Evolutionary conservation across 768 basidiomycete species (phyloP), one percentile per base, ranked within the genome.

Genomic region (Collybiopsis confluens): DNA sequence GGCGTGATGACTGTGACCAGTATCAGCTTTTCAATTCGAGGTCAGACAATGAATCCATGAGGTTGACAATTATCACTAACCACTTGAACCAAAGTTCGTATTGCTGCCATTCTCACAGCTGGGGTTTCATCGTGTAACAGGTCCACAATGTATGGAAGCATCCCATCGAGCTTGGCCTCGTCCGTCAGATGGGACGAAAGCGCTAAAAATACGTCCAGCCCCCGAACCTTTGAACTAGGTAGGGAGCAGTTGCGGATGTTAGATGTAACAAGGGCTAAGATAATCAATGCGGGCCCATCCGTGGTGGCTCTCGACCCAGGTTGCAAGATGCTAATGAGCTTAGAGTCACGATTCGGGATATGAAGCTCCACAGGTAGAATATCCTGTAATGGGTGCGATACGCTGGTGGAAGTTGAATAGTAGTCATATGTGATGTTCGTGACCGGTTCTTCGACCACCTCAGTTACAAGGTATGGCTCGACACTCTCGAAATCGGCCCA

Each of bases 131-230:
- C 95, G 56, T 88, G 85, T 18, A 97, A 68, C 4, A 98, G 74
- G 36, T 94, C 91, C 1, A 98, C 86, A 24, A 95, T 80, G 59
- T 94, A 98, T 0, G 97, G 97, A 2, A 96, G 77, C 73, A 97
- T 83, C 1, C 95, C 82, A 65, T 99, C 97, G 48, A 98, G 71
- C 65, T 95, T 95, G 2, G 94, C 92, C 67, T 98, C 97, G 62
- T 98, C 97, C 0, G 92, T 92, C 33, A 98, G 74, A 60, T 89
- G 88, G 10, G 81, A 78, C 7, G 82, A 79, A 15, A 98, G 73
- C 1, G 90, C 90, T 23, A 97, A 77, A 53, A 97, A 87, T 4
- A 96, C 78, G 61, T 98, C 93, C 44, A 98, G 69, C 1, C 88
- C 90, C 33, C 82, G 85, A 21, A 95, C 71, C 68, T 92, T 92